Percentiles rank a stretch among this genome's conserved stretches.
Conservation (phyloP, 169 alveolate species). For the Plasmodium blacklocki region DNA sequence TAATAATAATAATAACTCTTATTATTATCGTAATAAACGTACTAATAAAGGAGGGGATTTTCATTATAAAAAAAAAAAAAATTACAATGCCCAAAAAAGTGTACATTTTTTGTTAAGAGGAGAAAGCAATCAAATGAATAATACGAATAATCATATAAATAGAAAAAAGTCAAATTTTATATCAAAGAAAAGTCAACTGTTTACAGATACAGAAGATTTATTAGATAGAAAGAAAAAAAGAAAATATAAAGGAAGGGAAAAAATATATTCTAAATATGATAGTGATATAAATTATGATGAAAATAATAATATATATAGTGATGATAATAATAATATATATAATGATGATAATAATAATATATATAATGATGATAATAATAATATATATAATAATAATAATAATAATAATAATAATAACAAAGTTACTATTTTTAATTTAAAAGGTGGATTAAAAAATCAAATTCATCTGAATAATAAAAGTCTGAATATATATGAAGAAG, state of each 20-base stretch:
- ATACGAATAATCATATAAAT: too few relatives aligned
- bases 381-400: not conserved
- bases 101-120: too few relatives aligned
- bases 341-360: too few relatives aligned
- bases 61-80: not conserved
- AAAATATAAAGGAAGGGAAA: not conserved
- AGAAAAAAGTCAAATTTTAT: too few relatives aligned
- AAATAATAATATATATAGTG: not conserved
- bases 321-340: not conserved
- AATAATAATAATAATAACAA: not conserved
- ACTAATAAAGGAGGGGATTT: not conserved
- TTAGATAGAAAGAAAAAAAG: too few relatives aligned
- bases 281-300: not conserved
- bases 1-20: too few relatives aligned
- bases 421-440: constrained; percentile 21
- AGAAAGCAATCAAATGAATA: too few relatives aligned
- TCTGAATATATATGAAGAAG: constrained; percentile 64
- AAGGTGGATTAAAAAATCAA: constrained; percentile 16
- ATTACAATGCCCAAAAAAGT: not conserved
- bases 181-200: too few relatives aligned
- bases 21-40: not conserved
- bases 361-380: not conserved
- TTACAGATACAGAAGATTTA: too few relatives aligned
- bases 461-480: constrained; percentile 41
- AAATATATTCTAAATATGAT: not conserved